A percentile compares a stretch with the other conserved stretches of the same genome.
Conservation (phyloP, 2,329 filamentous ascomycete species). For the Sporothrix brunneoviolacea region DNA sequence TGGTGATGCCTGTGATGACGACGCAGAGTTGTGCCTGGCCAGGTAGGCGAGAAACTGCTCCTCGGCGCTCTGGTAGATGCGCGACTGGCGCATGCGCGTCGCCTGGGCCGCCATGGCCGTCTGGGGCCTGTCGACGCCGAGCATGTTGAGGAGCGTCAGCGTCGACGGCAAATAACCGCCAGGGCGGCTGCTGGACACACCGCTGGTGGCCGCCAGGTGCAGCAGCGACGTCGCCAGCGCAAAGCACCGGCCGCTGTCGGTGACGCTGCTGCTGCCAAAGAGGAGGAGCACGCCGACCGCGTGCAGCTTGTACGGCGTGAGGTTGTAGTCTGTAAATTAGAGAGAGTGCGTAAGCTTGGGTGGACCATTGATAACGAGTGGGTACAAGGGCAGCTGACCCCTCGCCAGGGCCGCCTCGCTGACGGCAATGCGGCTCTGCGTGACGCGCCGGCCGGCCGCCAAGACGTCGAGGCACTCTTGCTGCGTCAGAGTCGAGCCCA, state of each 20-base stretch:
- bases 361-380: background rate
- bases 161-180: constrained; percentile 30
- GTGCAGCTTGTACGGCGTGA: constrained; percentile 28
- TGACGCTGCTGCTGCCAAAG: constrained; percentile 8
- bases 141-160: constrained; percentile 25
- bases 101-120: background rate
- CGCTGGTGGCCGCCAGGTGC: constrained; percentile 24
- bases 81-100: constrained; percentile 11
- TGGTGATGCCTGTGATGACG: background rate
- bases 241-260: background rate
- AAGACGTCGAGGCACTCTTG: constrained; percentile 8
- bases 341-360: background rate
- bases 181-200: background rate
- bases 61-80: constrained; percentile 20
- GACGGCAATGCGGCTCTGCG: background rate
- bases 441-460: background rate
- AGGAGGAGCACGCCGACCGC: constrained; percentile 25
- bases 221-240: constrained; percentile 30
- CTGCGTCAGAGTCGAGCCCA: background rate
- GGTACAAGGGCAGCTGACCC: constrained; percentile 11
- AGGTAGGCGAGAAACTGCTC: constrained; percentile 22
- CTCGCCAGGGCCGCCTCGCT: background rate
- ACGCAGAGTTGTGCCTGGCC: constrained; percentile 1
- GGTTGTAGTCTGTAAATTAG: constrained; percentile 18
- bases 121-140: constrained; percentile 12